These are phyloP conservation scores for Cryptococcus floricola DNA, from an alignment of 1,284 basidiomycete species.

Conservation along the genomic window DNA sequence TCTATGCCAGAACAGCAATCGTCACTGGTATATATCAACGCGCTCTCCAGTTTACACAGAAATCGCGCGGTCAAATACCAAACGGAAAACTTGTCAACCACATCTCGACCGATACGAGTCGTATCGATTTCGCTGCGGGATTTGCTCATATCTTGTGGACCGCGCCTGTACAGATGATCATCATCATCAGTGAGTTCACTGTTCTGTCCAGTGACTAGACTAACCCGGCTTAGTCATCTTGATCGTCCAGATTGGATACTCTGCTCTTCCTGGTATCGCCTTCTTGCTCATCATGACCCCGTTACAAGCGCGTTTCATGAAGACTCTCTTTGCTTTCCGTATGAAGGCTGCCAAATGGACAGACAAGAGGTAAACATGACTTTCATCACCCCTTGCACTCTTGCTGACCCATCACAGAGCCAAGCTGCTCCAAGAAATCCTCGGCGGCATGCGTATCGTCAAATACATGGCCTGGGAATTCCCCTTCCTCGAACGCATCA, in stretches of 20 bases:
- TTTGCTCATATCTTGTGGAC: slow-evolving; percentile 69
- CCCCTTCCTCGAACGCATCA: slow-evolving; percentile 65
- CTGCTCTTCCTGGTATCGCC: slow-evolving; percentile 54
- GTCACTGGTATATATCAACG: slow-evolving; percentile 84
- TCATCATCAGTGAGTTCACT: slow-evolving; percentile 25
- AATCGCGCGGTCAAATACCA: slow-evolving; percentile 74
- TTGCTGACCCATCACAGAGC: slow-evolving; percentile 24
- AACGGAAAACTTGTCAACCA: slow-evolving; percentile 77
- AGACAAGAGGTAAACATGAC: slow-evolving; percentile 43
- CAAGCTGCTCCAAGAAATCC: slow-evolving; percentile 57
- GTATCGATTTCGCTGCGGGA: slow-evolving; percentile 83
- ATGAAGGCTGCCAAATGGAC: slow-evolving; percentile 84
- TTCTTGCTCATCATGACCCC: slow-evolving; percentile 68
- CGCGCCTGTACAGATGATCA: slow-evolving; percentile 54
- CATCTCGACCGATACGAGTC: slow-evolving; percentile 74
- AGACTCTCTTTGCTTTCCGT: slow-evolving; percentile 65
- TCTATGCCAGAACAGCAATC: slow-evolving; percentile 77
- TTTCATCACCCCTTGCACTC: not conserved
- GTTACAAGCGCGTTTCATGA: slow-evolving; percentile 69
- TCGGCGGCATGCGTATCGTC: slow-evolving; percentile 82
- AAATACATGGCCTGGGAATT: slow-evolving; percentile 62
- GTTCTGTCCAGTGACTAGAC: not conserved
- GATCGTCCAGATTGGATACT: slow-evolving; percentile 52
- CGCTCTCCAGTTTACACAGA: slow-evolving; percentile 58
- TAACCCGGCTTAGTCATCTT: slow-evolving; percentile 44